Evolutionary conservation across 257 asterid genomes (phyloP).

Genomic region (Fraxinus anomala): DNA sequence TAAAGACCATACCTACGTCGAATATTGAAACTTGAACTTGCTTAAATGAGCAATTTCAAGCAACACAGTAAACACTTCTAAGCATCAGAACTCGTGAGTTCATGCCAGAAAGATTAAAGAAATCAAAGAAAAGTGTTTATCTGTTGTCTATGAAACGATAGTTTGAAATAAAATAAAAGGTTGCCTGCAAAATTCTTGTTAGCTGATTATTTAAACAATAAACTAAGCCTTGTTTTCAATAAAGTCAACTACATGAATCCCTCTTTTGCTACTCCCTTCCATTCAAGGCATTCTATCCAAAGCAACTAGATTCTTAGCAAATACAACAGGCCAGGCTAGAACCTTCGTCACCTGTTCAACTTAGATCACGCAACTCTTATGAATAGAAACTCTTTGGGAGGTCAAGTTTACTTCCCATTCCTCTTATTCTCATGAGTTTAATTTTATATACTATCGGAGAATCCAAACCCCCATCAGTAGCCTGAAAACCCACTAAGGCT

Average conservation of each 20-base stretch:
- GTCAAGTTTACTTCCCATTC: too few species aligned
- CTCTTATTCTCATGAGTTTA: too few species aligned
- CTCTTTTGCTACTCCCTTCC: background rate
- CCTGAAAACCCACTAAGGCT: too few species aligned
- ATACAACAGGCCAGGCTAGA: background rate
- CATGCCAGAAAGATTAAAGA: conserved; percentile 1
- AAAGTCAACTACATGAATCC: background rate
- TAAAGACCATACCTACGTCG: conserved; percentile 19
- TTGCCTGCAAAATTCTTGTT: conserved; percentile 10
- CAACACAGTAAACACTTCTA: conserved; percentile 3
- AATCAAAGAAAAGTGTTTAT: background rate
- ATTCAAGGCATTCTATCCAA: background rate
- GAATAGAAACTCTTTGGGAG: background rate
- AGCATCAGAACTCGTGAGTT: conserved; percentile 9
- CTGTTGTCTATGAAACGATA: conserved; percentile 5
- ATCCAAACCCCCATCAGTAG: too few species aligned
- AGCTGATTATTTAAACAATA: background rate
- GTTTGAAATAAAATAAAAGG: conserved; percentile 1
- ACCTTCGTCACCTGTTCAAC: background rate
- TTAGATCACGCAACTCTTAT: background rate
- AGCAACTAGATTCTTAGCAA: background rate
- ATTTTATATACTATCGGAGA: too few species aligned
- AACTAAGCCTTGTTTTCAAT: background rate
- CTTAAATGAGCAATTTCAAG: conserved; percentile 22
- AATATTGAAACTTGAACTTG: conserved; percentile 29